Percentiles rank a stretch among this genome's conserved stretches.
Evolutionary conservation across 202 grass and related monocot genomes (phyloP).

Genomic region (Setaria italica): DNA sequence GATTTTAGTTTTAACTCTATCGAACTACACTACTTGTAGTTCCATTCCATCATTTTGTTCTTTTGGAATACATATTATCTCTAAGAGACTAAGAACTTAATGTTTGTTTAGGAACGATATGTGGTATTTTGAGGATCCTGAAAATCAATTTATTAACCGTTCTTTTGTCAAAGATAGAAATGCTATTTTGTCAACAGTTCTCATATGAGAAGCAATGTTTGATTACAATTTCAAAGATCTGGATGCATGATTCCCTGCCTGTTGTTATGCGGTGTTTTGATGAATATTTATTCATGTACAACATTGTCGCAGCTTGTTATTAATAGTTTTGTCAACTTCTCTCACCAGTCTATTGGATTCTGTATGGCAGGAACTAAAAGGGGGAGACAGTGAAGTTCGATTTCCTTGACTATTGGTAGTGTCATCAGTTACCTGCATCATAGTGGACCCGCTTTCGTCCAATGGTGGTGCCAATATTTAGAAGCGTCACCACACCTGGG

Average conservation of each 20-base stretch:
- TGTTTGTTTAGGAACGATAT: too few relatives aligned
- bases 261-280: not conserved
- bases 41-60: conserved; percentile 6
- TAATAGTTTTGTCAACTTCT: not conserved
- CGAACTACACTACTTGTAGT: not conserved
- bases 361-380: conserved; percentile 46
- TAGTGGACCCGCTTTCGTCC: conserved; percentile 63
- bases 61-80: conserved; percentile 22
- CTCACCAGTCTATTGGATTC: conserved; percentile 8
- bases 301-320: not conserved
- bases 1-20: not conserved
- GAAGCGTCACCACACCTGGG: conserved; percentile 60
- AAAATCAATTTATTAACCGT: not conserved
- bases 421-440: conserved; percentile 47
- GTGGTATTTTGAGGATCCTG: not conserved
- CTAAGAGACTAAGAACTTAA: not conserved
- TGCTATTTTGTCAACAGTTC: not conserved
- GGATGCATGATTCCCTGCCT: not conserved
- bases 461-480: conserved; percentile 71
- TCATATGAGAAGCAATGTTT: not conserved
- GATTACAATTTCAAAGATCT: not conserved
- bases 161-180: not conserved
- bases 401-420: conserved; percentile 39
- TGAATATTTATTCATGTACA: conserved; percentile 9
- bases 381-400: conserved; percentile 45